Conservation (phyloP, 208 protist genomes). For the Phytomonas sp. region DNA sequence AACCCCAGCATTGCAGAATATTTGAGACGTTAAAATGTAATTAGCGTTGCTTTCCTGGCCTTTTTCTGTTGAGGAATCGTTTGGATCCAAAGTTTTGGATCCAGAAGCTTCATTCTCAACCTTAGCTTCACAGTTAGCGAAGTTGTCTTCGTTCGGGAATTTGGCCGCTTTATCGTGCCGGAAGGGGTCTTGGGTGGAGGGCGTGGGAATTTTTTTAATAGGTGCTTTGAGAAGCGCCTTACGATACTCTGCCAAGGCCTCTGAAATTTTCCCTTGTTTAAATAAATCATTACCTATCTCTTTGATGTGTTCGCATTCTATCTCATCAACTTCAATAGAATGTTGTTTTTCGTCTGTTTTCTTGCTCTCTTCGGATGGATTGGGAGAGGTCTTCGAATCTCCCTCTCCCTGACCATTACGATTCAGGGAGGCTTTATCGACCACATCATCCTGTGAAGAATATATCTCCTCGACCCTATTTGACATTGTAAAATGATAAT, state of each 20-base stretch:
- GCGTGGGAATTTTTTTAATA: conserved; percentile 34
- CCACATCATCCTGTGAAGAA: conserved; percentile 17
- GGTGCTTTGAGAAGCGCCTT: conserved; percentile 45
- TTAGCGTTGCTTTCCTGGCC: conserved; percentile 20
- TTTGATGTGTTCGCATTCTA: conserved; percentile 55
- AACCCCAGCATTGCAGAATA: conserved; percentile 80
- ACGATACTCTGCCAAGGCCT: conserved; percentile 68
- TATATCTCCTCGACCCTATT: conserved; percentile 17
- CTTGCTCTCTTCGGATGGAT: background rate
- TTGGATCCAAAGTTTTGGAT: background rate
- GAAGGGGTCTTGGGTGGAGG: background rate
- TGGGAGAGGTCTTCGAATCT: background rate
- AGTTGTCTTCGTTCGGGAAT: background rate
- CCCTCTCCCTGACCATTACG: background rate
- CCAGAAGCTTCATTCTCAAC: background rate
- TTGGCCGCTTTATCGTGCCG: background rate
- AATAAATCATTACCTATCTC: conserved; percentile 62
- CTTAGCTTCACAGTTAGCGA: background rate
- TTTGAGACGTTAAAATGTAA: conserved; percentile 77
- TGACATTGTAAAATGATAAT: conserved; percentile 12
- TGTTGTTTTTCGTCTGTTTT: background rate
- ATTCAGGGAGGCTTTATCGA: background rate
- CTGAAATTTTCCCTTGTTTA: conserved; percentile 28
- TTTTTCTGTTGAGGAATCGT: background rate
- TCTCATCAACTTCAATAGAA: conserved; percentile 26